Conservation (phyloP, 1,284 basidiomycete genomes). For the Marasmius tenuissimus region DNA sequence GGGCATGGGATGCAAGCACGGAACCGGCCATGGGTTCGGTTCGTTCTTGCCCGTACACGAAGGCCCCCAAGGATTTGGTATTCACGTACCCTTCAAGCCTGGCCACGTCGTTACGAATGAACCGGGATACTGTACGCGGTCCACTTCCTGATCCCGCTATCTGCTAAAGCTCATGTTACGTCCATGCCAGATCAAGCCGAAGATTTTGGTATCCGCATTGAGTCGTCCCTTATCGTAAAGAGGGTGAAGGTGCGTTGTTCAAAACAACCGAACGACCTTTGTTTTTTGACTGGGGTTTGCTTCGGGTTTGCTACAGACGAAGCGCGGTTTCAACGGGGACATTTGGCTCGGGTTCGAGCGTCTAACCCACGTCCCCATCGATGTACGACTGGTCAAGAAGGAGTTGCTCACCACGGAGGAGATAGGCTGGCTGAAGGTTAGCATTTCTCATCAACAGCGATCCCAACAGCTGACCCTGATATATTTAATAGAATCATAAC, state of each 20-base stretch:
- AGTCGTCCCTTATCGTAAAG: slow-evolving; percentile 77
- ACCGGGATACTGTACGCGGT: slow-evolving; percentile 76
- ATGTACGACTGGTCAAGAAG: slow-evolving; percentile 87
- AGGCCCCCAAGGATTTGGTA: slow-evolving; percentile 73
- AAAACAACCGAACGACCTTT: background rate
- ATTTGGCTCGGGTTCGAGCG: slow-evolving; percentile 62
- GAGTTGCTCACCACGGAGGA: slow-evolving; percentile 84
- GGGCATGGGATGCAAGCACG: slow-evolving; percentile 53
- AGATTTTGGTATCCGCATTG: slow-evolving; percentile 88
- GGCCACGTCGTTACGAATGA: slow-evolving; percentile 90
- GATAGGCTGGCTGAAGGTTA: slow-evolving; percentile 85
- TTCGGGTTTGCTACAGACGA: slow-evolving; percentile 45
- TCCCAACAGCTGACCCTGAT: slow-evolving; percentile 1
- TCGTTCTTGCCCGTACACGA: slow-evolving; percentile 81
- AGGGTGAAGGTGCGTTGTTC: slow-evolving; percentile 58
- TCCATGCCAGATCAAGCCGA: slow-evolving; percentile 67
- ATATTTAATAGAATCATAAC: slow-evolving; percentile 73
- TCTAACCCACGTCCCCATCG: slow-evolving; percentile 60
- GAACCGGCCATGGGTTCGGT: slow-evolving; percentile 83
- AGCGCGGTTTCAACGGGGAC: slow-evolving; percentile 69
- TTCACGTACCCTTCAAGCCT: slow-evolving; percentile 62
- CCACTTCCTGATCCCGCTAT: background rate
- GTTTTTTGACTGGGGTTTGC: background rate
- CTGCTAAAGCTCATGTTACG: background rate
- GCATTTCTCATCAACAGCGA: slow-evolving; percentile 14